Conservation (phyloP, 805 yeast species). For the Blastobotrys parvus region DNA sequence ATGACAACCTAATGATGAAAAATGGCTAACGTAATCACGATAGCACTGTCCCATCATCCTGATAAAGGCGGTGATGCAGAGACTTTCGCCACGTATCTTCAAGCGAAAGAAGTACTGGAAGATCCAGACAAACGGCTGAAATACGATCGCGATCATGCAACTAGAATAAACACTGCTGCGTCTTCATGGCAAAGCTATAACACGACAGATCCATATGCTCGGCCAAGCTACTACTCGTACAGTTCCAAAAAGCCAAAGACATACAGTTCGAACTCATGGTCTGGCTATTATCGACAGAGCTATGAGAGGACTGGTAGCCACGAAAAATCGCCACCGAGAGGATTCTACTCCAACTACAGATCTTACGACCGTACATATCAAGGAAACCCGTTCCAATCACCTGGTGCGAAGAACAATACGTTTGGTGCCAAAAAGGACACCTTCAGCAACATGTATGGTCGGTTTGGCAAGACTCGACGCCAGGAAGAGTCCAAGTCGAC, state of each 20-base stretch:
- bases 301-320: neutral
- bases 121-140: conserved; percentile 22
- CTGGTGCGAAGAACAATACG: neutral
- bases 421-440: neutral
- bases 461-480: neutral
- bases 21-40: neutral
- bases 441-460: neutral
- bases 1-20: neutral
- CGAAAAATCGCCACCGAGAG: neutral
- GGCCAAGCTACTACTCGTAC: too few species aligned
- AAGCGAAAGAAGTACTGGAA: conserved; percentile 28
- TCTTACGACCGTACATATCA: neutral
- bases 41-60: conserved; percentile 37
- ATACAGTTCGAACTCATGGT: neutral
- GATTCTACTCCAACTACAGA: neutral
- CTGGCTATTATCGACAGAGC: neutral
- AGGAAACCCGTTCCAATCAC: neutral
- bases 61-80: conserved; percentile 32
- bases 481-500: too few species aligned
- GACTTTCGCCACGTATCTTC: conserved; percentile 26
- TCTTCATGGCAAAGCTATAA: neutral
- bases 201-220: too few species aligned
- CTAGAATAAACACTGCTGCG: too few species aligned
- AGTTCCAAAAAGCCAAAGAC: too few species aligned
- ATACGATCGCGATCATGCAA: conserved; percentile 19